Conservation (phyloP, 1,284 basidiomycete genomes). For the Leccinum solheimii region DNA sequence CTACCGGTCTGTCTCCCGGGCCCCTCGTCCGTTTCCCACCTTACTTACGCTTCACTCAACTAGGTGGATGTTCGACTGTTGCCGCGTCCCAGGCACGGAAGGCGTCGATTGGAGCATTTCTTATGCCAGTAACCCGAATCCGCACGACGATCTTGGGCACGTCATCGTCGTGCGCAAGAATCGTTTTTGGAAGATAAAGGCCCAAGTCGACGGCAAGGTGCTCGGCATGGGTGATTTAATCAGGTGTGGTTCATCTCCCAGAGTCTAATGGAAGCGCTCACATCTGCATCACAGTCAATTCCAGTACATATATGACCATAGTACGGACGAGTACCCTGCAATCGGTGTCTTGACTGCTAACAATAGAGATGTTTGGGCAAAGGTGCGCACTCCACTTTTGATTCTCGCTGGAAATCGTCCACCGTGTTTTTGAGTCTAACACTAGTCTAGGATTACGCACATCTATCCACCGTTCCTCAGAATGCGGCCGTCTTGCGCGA, state of each 20-base stretch:
- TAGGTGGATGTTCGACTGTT: constrained; percentile 93
- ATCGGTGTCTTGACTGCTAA: constrained; percentile 78
- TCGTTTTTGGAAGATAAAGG: constrained; percentile 73
- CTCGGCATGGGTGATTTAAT: constrained; percentile 72
- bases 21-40: not conserved
- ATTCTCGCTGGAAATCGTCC: not conserved
- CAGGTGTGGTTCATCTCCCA: constrained; percentile 39
- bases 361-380: constrained; percentile 84
- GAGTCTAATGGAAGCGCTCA: constrained; percentile 1
- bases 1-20: constrained; percentile 56
- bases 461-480: constrained; percentile 52
- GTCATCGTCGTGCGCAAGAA: constrained; percentile 79
- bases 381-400: constrained; percentile 44
- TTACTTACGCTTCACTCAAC: not conserved
- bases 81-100: constrained; percentile 72
- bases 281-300: constrained; percentile 57
- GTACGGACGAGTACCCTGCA: constrained; percentile 60
- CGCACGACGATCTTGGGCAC: constrained; percentile 64
- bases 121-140: constrained; percentile 61
- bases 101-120: constrained; percentile 78
- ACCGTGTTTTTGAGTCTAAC: not conserved
- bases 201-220: constrained; percentile 55
- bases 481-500: constrained; percentile 68
- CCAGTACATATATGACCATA: constrained; percentile 69
- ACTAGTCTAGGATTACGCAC: constrained; percentile 56